Evolutionary conservation across 2,329 filamentous ascomycete species (phyloP).

Genomic region (Tolypocladium ophioglossoides): DNA sequence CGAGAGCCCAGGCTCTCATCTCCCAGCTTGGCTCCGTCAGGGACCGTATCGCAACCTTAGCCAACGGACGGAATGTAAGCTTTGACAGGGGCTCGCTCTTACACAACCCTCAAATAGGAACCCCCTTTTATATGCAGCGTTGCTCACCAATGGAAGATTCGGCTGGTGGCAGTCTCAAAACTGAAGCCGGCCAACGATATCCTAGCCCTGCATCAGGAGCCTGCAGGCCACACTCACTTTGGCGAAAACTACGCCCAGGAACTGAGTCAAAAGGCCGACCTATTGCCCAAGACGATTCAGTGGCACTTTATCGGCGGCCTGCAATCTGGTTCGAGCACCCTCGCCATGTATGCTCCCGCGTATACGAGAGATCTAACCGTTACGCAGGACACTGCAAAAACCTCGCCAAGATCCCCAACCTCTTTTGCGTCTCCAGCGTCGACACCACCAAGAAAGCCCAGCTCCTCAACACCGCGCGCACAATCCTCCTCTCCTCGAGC

Average conservation of each 20-base stretch:
- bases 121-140: background rate
- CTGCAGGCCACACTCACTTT: conserved; percentile 61
- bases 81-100: background rate
- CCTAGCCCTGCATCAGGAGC: conserved; percentile 62
- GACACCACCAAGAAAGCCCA: conserved; percentile 82
- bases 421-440: conserved; percentile 86
- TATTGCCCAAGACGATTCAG: conserved; percentile 65
- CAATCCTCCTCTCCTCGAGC: conserved; percentile 36
- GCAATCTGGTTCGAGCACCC: conserved; percentile 51
- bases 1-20: conserved; percentile 50
- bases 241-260: conserved; percentile 97
- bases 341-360: background rate
- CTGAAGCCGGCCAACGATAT: conserved; percentile 90
- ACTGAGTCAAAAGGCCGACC: conserved; percentile 69
- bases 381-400: conserved; percentile 72
- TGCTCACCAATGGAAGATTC: conserved; percentile 39
- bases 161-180: conserved; percentile 92
- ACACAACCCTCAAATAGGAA: background rate
- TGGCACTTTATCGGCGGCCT: conserved; percentile 98
- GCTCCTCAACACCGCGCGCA: conserved; percentile 67
- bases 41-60: conserved; percentile 43
- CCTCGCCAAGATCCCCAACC: conserved; percentile 75
- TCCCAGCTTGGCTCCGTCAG: conserved; percentile 52
- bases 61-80: conserved; percentile 43
- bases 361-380: background rate